A percentile compares a stretch with the other conserved stretches of the same genome.
phyloP scores from a whole-genome alignment of 257 asterid species.

The Solanum pimpinellifolium region DNA sequence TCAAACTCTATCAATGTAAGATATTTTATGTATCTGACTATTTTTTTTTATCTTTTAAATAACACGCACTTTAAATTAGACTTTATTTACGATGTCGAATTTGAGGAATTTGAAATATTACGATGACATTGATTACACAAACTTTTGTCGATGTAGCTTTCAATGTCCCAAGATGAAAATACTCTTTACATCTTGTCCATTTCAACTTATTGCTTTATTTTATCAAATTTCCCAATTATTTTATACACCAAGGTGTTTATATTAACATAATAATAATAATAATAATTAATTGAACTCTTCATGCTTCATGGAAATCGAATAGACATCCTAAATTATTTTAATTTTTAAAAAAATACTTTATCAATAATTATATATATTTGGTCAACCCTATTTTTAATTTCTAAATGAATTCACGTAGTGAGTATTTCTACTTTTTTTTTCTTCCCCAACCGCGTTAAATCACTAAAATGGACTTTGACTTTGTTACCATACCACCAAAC shows the following conservation, averaged over 20 bases:
- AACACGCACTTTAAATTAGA: not conserved
- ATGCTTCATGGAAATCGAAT: not conserved
- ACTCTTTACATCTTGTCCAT: too few relatives aligned
- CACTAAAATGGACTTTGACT: not conserved
- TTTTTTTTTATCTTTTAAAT: too few relatives aligned
- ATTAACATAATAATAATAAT: not conserved
- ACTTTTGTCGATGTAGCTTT: not conserved
- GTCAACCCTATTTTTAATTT: not conserved
- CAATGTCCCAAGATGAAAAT: not conserved
- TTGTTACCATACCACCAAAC: not conserved
- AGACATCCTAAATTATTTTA: not conserved
- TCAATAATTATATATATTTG: not conserved
- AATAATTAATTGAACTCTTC: not conserved
- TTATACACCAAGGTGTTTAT: not conserved
- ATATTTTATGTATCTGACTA: fast-evolving
- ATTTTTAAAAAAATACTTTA: not conserved
- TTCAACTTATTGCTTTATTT: not conserved
- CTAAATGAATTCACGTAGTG: not conserved
- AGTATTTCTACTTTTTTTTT: not conserved
- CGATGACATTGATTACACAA: not conserved
- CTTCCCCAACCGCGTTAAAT: not conserved
- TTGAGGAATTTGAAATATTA: not conserved
- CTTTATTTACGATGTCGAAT: not conserved
- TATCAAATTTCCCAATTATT: not conserved
- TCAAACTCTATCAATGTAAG: fast-evolving